Conservation (phyloP, 805 yeast species). For the Brettanomyces sp. region DNA sequence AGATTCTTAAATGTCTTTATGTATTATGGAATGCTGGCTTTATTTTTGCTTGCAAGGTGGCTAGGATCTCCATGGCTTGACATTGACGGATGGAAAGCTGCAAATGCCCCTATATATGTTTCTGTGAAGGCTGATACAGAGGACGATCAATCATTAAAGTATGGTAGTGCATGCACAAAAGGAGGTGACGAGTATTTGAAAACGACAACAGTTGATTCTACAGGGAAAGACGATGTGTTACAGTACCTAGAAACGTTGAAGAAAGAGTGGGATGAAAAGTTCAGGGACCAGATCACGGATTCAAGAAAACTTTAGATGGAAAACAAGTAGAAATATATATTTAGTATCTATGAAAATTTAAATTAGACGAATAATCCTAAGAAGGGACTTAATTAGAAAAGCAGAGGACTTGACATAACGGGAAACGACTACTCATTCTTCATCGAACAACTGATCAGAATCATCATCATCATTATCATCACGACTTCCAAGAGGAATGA, state of each 20-base stretch:
- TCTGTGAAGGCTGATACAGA: slow-evolving; percentile 44
- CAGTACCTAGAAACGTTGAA: slow-evolving; percentile 49
- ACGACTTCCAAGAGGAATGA: background rate
- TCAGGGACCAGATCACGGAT: slow-evolving; percentile 57
- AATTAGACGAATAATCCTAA: background rate
- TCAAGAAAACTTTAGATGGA: slow-evolving; percentile 16
- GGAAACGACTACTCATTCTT: slow-evolving; percentile 7
- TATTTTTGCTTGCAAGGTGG: slow-evolving; percentile 76
- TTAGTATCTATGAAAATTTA: background rate
- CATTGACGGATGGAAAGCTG: slow-evolving; percentile 81
- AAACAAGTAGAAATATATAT: background rate
- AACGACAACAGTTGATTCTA: slow-evolving; percentile 43
- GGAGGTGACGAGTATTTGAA: slow-evolving; percentile 59
- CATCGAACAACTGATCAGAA: slow-evolving; percentile 17
- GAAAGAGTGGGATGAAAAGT: slow-evolving; percentile 63
- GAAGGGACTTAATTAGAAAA: too few relatives aligned
- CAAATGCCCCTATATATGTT: slow-evolving; percentile 74
- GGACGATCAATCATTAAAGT: slow-evolving; percentile 40
- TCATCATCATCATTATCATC: slow-evolving; percentile 6
- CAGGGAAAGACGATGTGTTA: slow-evolving; percentile 62
- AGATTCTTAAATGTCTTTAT: slow-evolving; percentile 70
- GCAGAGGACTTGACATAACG: too few relatives aligned
- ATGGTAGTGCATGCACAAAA: slow-evolving; percentile 64
- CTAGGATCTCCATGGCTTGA: slow-evolving; percentile 86
- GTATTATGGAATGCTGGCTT: slow-evolving; percentile 73